phyloP scores from a whole-genome alignment of 208 protist genomes.

The Crithidia acanthocephali region DNA sequence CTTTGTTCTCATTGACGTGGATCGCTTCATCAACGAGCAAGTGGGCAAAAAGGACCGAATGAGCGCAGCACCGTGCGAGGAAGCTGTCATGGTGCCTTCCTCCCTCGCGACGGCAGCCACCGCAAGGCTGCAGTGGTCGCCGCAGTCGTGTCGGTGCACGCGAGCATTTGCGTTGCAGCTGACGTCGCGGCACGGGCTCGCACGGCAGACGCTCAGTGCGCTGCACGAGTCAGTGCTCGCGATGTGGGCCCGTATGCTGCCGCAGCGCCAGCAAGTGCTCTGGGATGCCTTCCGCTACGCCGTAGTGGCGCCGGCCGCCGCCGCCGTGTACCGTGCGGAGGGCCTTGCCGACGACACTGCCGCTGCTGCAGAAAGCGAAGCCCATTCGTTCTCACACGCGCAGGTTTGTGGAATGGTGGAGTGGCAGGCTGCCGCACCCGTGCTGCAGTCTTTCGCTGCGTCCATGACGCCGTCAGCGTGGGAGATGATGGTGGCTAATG shows the following conservation, averaged over 20 bases:
- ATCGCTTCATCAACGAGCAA: conserved; percentile 46
- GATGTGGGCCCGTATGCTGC: not conserved
- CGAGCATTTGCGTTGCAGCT: conserved; percentile 6
- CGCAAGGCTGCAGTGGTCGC: too few species aligned
- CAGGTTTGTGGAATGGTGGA: not conserved
- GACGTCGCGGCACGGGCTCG: conserved; percentile 11
- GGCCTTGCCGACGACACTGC: too few species aligned
- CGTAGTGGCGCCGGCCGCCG: conserved; percentile 18
- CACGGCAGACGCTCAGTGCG: conserved; percentile 6
- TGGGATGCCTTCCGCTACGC: conserved; percentile 17
- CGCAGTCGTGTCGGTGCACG: not conserved
- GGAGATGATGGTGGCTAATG: conserved; percentile 13
- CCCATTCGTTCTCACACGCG: not conserved
- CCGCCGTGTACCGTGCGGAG: not conserved
- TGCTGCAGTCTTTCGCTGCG: not conserved
- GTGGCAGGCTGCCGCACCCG: conserved; percentile 25
- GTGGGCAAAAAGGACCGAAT: conserved; percentile 5
- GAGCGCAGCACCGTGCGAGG: not conserved
- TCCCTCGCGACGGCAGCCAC: too few species aligned
- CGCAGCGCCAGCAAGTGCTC: not conserved
- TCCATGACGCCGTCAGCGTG: conserved; percentile 1
- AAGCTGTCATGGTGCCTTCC: not conserved
- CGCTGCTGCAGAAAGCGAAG: not conserved
- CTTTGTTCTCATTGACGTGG: conserved; percentile 35
- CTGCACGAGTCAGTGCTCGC: conserved; percentile 1